Percentiles rank a stretch among this genome's conserved stretches.
phyloP scores from a whole-genome alignment of 139 green algal genomes.

The Coelastrella sp. region DNA sequence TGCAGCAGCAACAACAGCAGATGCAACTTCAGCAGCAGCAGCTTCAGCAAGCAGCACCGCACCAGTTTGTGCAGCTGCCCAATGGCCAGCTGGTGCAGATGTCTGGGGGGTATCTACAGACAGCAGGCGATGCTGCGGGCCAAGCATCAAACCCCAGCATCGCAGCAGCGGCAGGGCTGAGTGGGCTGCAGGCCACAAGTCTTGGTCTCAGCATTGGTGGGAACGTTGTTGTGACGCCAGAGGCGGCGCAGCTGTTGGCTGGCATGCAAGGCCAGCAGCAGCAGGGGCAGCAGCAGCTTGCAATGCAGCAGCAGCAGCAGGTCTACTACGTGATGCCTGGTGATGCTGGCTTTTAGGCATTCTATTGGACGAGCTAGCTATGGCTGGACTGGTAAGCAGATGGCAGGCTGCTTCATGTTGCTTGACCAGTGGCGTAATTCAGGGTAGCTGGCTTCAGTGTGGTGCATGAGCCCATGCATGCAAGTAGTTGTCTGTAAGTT shows the following conservation, averaged over 20 bases:
- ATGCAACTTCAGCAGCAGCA: not conserved
- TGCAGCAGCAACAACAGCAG: not conserved
- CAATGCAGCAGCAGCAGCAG: constrained; percentile 30
- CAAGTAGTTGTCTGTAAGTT: too few species aligned
- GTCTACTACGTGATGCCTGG: not conserved
- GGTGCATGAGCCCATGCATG: too few species aligned
- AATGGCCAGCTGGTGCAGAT: not conserved
- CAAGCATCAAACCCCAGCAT: not conserved
- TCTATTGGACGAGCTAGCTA: too few species aligned
- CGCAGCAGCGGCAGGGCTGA: not conserved
- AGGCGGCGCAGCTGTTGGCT: not conserved
- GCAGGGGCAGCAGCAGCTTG: not conserved
- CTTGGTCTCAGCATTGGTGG: too few species aligned
- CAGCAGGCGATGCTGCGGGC: not conserved
- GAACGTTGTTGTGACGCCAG: not conserved
- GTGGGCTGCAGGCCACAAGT: not conserved
- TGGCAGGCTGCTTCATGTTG: too few species aligned
- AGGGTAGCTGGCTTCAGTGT: too few species aligned
- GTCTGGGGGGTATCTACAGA: not conserved
- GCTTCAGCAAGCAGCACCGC: not conserved
- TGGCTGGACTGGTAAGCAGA: not conserved
- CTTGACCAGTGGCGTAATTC: too few species aligned
- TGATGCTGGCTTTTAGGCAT: not conserved
- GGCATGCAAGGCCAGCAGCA: not conserved
- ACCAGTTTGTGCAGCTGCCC: not conserved